A percentile compares a stretch with the other conserved stretches of the same genome.
These are phyloP conservation scores for Podospora tetraspora DNA, from an alignment of 495 filamentous ascomycete species.

Conservation along the genomic window DNA sequence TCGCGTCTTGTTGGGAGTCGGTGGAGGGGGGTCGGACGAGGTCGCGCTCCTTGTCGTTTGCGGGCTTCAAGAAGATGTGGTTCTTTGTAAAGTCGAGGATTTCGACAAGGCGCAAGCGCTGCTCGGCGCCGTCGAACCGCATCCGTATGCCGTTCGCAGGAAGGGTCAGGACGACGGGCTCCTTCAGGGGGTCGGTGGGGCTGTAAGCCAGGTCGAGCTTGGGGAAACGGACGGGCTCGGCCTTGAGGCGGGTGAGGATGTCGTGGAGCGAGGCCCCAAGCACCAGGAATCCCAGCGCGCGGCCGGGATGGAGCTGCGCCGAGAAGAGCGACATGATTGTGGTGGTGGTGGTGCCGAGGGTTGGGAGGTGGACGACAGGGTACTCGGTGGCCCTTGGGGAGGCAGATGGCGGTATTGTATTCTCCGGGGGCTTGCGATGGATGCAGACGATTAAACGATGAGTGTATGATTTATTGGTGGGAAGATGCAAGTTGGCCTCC, in stretches of 20 bases:
- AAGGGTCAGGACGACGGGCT: constrained; percentile 66
- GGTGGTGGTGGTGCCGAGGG: not conserved
- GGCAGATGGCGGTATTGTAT: not conserved
- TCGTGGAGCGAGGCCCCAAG: constrained; percentile 89
- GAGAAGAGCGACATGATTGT: constrained; percentile 48
- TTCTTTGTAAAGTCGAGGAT: constrained; percentile 86
- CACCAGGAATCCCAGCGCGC: constrained; percentile 73
- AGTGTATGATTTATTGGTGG: not conserved
- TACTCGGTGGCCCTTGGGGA: not conserved
- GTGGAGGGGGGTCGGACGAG: constrained; percentile 58
- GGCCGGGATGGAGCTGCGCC: constrained; percentile 69
- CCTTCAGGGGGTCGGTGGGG: constrained; percentile 58
- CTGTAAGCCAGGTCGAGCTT: constrained; percentile 78
- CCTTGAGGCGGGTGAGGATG: constrained; percentile 75
- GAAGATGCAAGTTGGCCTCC: not conserved
- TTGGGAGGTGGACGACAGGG: not conserved
- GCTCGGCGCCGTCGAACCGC: constrained; percentile 89
- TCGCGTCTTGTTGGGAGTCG: constrained; percentile 36
- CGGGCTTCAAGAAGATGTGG: constrained; percentile 69
- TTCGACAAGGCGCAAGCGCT: constrained; percentile 85
- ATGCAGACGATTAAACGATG: not conserved
- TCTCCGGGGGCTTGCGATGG: not conserved
- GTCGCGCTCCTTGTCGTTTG: constrained; percentile 71
- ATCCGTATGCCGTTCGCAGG: constrained; percentile 82
- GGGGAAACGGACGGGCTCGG: constrained; percentile 74